A percentile compares a stretch with the other conserved stretches of the same genome.
Conservation (phyloP, 2,329 filamentous ascomycete genomes). For the Aspergillus sojae region DNA sequence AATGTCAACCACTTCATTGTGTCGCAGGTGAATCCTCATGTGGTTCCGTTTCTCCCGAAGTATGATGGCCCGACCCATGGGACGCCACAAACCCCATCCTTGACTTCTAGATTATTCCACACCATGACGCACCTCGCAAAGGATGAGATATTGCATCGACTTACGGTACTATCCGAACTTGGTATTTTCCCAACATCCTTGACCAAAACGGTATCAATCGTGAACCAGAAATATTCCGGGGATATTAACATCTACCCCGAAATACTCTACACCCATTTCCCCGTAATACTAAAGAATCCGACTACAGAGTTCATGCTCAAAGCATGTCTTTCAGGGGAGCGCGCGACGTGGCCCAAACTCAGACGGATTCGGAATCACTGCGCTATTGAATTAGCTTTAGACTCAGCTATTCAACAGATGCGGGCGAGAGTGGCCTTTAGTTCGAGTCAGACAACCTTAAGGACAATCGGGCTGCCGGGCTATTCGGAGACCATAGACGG, state of each 20-base stretch:
- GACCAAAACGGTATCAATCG: conserved; percentile 76
- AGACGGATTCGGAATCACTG: conserved; percentile 83
- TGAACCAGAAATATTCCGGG: conserved; percentile 89
- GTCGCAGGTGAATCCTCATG: conserved; percentile 93
- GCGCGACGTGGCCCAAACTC: conserved; percentile 89
- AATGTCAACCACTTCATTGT: conserved; percentile 99
- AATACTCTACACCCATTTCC: conserved; percentile 72
- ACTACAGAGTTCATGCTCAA: conserved; percentile 83
- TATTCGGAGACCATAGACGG: conserved; percentile 27
- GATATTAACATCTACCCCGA: conserved; percentile 93
- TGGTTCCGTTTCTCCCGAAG: conserved; percentile 79
- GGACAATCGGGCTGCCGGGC: conserved; percentile 17
- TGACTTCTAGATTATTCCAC: conserved; percentile 60
- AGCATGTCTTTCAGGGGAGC: conserved; percentile 75
- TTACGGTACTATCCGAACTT: conserved; percentile 78
- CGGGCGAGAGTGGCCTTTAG: conserved; percentile 42
- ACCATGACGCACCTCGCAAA: conserved; percentile 73
- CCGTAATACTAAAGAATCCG: conserved; percentile 79
- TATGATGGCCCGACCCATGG: conserved; percentile 58
- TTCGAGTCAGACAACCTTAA: conserved; percentile 28
- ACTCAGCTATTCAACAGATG: conserved; percentile 44
- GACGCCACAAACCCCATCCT: conserved; percentile 34
- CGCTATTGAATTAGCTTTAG: conserved; percentile 81
- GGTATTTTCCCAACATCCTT: conserved; percentile 78
- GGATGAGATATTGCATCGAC: conserved; percentile 76